Base-by-base conservation (phyloP, 2,329 filamentous ascomycete genomes). In the Fusarium lateritium region DNA sequence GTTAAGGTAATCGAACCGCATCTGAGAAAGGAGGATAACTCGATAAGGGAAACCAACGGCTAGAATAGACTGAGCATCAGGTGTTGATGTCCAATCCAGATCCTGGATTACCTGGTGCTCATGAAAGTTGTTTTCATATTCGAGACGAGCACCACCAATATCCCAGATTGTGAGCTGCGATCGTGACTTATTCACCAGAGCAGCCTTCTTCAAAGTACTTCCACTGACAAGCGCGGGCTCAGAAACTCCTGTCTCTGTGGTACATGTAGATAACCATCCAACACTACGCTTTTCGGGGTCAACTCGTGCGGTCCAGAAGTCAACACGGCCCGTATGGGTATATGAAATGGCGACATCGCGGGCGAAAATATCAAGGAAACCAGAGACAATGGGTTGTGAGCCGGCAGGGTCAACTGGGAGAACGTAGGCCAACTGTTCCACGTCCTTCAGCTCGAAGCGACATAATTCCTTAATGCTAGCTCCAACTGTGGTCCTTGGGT, bases 31-130 rank as follows among this genome's bases (percentile, higher is more conserved):
- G 4, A 98, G 84, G 31, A 97, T 81, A 7, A 98, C 91, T 58
- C 92, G 89, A 69, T 94, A 92, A n/a, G 91, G 91, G 75, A 97
- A 97, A 0, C 94, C 94, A n/a, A 98, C 93, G 2, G 94, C 93
- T 21, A 98, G 83, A 56, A 98, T 94, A 2, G 93, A 95, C 75
- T 97, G 94, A 49, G 89, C 90, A 77, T 97, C 93, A 0, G 94
- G 94, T 0, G 94, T 97, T 5, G 93, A 95, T 1, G 94, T 95
- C 95, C 95, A 98, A 78, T 97, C 94, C 14, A 98, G 86, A 78
- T 97, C 94, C 67, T 91, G 89, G 40, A 98, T 94, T 7, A 86
- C 87, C 72, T 96, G 92, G 62, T 91, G 86, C 14, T 86, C 85
- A 68, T 91, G 86, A 68, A 94, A 96, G 31, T 89, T 86, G 73